phyloP scores from a whole-genome alignment of 2,329 filamentous ascomycete species.

The Magnaporthiopsis poae region DNA sequence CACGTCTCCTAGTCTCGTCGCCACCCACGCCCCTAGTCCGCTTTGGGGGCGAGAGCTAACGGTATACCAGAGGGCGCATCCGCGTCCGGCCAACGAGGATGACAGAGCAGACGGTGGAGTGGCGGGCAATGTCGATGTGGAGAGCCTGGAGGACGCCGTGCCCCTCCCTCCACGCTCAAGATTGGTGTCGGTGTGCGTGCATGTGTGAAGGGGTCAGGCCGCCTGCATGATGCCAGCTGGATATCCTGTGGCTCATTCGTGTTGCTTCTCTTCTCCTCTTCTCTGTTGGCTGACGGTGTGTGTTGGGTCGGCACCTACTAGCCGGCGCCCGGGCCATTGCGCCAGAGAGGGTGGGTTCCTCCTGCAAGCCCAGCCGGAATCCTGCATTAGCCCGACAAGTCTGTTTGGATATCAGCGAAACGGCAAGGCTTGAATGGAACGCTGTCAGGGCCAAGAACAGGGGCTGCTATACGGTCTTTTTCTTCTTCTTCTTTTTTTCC shows the following conservation, averaged over 20 bases:
- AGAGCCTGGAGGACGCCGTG: neutral
- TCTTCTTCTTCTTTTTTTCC: neutral
- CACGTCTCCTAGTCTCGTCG: neutral
- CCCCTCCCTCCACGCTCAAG: neutral
- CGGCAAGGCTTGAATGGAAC: constrained; percentile 10
- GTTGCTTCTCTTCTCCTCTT: neutral
- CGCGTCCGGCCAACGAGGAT: neutral
- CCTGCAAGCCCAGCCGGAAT: constrained; percentile 11
- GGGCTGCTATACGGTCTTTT: neutral
- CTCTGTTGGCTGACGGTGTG: neutral
- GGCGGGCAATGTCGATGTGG: neutral
- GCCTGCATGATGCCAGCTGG: neutral
- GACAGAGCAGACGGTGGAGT: too few relatives aligned
- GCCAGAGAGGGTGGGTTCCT: neutral
- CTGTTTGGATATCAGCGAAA: constrained; percentile 22
- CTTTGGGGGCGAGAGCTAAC: neutral
- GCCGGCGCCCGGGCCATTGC: neutral
- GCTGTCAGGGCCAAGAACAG: too few relatives aligned
- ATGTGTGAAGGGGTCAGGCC: neutral
- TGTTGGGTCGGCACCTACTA: neutral
- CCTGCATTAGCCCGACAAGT: constrained; percentile 14
- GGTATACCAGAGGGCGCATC: neutral
- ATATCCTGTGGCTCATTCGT: neutral
- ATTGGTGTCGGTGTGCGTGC: neutral
- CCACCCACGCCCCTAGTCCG: neutral